These are phyloP conservation scores for Boletus rex-veris DNA, from an alignment of 768 basidiomycete species.

Conservation along the genomic window DNA sequence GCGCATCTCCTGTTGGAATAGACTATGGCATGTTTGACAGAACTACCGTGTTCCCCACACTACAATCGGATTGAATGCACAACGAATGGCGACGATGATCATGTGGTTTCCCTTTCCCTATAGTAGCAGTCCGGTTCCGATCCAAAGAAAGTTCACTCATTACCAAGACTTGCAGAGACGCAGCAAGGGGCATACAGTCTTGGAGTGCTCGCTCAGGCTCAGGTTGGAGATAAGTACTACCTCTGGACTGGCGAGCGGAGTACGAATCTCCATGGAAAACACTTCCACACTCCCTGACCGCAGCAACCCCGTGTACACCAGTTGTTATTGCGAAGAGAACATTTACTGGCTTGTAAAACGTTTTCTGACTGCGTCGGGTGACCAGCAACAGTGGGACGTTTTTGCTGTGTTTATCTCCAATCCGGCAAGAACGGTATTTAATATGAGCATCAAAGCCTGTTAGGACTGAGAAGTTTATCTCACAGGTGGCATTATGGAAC, in stretches of 20 bases:
- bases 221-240: too few relatives aligned
- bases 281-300: conserved; percentile 22
- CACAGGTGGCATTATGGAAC: conserved; percentile 62
- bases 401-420: conserved; percentile 68
- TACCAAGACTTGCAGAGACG: neutral
- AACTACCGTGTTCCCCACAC: neutral
- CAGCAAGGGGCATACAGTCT: neutral
- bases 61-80: neutral
- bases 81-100: neutral
- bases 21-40: neutral
- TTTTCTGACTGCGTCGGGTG: conserved; percentile 34
- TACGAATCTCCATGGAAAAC: conserved; percentile 16
- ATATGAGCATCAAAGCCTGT: neutral
- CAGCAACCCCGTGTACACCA: conserved; percentile 46
- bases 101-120: neutral
- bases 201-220: too few relatives aligned
- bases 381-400: conserved; percentile 43
- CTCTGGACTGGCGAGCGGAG: conserved; percentile 15
- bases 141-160: conserved; percentile 9
- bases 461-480: conserved; percentile 4
- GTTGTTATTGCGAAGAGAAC: conserved; percentile 72
- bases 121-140: conserved; percentile 8
- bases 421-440: conserved; percentile 48
- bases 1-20: neutral
- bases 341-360: conserved; percentile 53